Evolutionary conservation across 805 yeast genomes (phyloP).

Genomic region (Saccharomycopsis lassenensis): DNA sequence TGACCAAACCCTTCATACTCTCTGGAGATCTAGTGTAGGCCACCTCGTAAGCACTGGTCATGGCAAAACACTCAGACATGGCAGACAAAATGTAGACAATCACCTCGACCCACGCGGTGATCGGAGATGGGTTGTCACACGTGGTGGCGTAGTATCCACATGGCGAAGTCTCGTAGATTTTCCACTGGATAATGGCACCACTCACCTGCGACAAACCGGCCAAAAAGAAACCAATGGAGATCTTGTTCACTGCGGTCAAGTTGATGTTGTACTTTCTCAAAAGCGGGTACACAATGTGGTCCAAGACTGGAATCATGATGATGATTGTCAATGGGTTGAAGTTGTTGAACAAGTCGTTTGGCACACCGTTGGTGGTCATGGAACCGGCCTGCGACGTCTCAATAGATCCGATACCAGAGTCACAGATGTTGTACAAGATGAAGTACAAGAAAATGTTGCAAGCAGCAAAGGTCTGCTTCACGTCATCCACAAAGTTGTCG

Average conservation of each 20-base stretch:
- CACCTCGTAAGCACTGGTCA: slow-evolving; percentile 40
- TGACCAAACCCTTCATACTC: slow-evolving; percentile 38
- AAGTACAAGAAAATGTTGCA: slow-evolving; percentile 26
- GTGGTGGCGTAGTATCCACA: slow-evolving; percentile 33
- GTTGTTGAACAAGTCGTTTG: slow-evolving; percentile 44
- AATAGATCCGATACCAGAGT: slow-evolving; percentile 23
- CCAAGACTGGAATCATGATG: slow-evolving; percentile 40
- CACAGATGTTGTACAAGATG: slow-evolving; percentile 13
- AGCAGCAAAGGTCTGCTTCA: slow-evolving; percentile 51
- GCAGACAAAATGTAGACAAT: slow-evolving; percentile 30
- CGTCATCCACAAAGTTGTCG: slow-evolving; percentile 49
- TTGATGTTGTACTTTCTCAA: slow-evolving; percentile 32
- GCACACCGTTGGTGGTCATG: slow-evolving; percentile 41
- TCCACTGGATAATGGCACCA: slow-evolving; percentile 40
- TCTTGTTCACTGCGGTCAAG: slow-evolving; percentile 37
- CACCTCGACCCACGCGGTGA: slow-evolving; percentile 27
- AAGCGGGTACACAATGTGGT: slow-evolving; percentile 36
- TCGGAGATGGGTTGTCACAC: slow-evolving; percentile 22
- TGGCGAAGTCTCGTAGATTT: slow-evolving; percentile 37
- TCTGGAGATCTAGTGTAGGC: slow-evolving; percentile 44
- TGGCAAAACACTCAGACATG: slow-evolving; percentile 42
- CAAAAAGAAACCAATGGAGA: slow-evolving; percentile 36
- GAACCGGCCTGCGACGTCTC: slow-evolving; percentile 43
- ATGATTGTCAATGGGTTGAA: slow-evolving; percentile 46
- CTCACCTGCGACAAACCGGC: slow-evolving; percentile 37